Conservation (phyloP, 768 basidiomycete genomes). For the Mycena albidolilacea region DNA sequence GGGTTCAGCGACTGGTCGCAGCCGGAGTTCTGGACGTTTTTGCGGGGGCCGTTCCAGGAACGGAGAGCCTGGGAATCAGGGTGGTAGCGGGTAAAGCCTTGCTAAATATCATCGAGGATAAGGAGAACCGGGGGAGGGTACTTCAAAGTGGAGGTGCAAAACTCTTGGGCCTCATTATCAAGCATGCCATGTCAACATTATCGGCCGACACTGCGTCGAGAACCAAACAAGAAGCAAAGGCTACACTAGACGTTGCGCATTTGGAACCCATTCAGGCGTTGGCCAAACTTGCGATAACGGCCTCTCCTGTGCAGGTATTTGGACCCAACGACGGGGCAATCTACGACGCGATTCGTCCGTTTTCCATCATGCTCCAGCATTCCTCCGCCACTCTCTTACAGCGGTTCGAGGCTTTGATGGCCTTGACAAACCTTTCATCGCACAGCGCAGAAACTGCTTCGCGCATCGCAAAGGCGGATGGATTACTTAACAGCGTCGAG, state of each 20-base stretch:
- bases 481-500: constrained; percentile 77
- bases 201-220: constrained; percentile 43
- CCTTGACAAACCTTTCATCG: constrained; percentile 94
- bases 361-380: constrained; percentile 81
- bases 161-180: constrained; percentile 71
- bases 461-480: constrained; percentile 74
- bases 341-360: constrained; percentile 87
- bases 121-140: constrained; percentile 81
- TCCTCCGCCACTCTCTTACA: constrained; percentile 81
- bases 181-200: constrained; percentile 56
- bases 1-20: constrained; percentile 70
- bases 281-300: constrained; percentile 93
- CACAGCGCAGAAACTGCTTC: constrained; percentile 75
- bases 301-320: constrained; percentile 92
- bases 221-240: constrained; percentile 30
- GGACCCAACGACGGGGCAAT: constrained; percentile 85
- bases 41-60: constrained; percentile 64
- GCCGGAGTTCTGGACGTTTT: constrained; percentile 79
- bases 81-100: constrained; percentile 71
- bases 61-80: constrained; percentile 78
- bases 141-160: constrained; percentile 86
- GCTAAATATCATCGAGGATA: constrained; percentile 82
- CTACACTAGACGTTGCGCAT: constrained; percentile 58
- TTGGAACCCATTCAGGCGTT: constrained; percentile 87
- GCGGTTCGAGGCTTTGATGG: constrained; percentile 95